A percentile compares a stretch with the other conserved stretches of the same genome.
Evolutionary conservation across 2,329 filamentous ascomycete genomes (phyloP).

Genomic region (Gliomastix tumulicola): DNA sequence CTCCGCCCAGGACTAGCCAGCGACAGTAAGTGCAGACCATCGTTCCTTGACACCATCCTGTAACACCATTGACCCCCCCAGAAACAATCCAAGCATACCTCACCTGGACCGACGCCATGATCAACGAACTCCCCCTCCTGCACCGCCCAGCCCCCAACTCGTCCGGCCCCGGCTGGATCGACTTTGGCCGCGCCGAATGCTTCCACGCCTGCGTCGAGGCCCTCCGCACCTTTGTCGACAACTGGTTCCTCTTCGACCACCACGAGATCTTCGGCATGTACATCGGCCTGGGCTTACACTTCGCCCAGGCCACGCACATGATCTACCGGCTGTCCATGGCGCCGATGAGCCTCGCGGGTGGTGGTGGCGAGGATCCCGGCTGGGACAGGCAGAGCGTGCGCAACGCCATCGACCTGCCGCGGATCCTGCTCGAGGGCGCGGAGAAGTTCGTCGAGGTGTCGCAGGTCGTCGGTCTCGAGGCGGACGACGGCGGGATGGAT

Average conservation of each 20-base stretch:
- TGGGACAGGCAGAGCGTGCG: conserved; percentile 30
- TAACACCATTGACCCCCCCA: conserved; percentile 8
- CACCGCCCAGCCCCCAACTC: conserved; percentile 7
- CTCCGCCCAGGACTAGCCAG: conserved; percentile 13
- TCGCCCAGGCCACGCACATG: conserved; percentile 22
- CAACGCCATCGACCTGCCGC: conserved; percentile 23
- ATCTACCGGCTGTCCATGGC: conserved; percentile 29
- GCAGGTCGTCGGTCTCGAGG: no score
- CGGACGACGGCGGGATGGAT: no score
- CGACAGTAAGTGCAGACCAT: conserved; percentile 16
- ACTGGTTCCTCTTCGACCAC: conserved; percentile 19
- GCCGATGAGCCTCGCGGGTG: no score
- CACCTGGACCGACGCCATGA: conserved; percentile 23
- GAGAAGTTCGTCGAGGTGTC: no score
- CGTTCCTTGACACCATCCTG: not conserved
- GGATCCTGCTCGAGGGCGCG: no score
- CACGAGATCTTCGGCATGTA: conserved; percentile 17
- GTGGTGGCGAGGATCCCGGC: no score
- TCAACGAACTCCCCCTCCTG: conserved; percentile 24
- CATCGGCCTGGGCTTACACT: conserved; percentile 15
- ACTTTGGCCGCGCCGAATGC: conserved; percentile 12
- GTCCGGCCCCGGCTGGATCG: conserved; percentile 5
- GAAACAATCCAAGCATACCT: conserved; percentile 25
- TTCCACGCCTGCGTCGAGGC: conserved; percentile 18
- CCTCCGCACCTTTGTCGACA: conserved; percentile 15